A percentile compares a stretch with the other conserved stretches of the same genome.
Evolutionary conservation across 2,329 filamentous ascomycete genomes (phyloP).

Genomic region (Beauveria medogensis): DNA sequence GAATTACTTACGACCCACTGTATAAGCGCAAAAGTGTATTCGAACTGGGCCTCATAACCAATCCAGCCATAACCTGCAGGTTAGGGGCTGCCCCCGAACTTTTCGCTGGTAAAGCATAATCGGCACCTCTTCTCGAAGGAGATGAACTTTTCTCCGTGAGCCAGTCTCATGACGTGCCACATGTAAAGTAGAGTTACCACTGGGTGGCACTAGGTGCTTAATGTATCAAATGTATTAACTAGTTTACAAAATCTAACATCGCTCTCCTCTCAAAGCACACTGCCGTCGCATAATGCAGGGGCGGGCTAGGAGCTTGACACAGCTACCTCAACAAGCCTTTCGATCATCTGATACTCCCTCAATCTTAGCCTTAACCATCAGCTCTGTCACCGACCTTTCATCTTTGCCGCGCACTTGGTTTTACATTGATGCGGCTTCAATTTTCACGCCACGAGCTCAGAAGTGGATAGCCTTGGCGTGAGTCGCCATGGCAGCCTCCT

Average conservation of each 20-base stretch:
- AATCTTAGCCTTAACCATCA: background rate
- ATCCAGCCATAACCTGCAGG: too few species aligned
- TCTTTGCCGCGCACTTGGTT: background rate
- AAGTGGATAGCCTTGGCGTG: slow-evolving; percentile 95
- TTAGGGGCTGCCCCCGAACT: too few species aligned
- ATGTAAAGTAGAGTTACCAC: background rate
- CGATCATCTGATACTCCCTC: background rate
- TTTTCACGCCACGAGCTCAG: slow-evolving; percentile 36
- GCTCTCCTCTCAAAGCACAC: background rate
- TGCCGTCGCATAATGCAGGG: background rate
- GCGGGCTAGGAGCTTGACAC: background rate
- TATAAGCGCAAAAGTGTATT: too few species aligned
- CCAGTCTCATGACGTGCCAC: too few species aligned
- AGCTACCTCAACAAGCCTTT: background rate
- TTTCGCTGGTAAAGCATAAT: too few species aligned
- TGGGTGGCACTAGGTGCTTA: background rate
- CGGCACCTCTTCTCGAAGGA: too few species aligned
- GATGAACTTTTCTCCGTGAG: too few species aligned
- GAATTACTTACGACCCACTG: too few species aligned
- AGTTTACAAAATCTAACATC: slow-evolving; percentile 14
- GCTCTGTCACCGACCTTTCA: background rate
- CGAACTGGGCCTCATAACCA: too few species aligned
- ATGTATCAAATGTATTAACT: slow-evolving; percentile 12
- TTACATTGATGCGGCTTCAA: background rate
- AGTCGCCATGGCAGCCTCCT: slow-evolving; percentile 98